Evolutionary conservation across 345 rosid species (phyloP).

Genomic region (Eucalyptus tenuipes): DNA sequence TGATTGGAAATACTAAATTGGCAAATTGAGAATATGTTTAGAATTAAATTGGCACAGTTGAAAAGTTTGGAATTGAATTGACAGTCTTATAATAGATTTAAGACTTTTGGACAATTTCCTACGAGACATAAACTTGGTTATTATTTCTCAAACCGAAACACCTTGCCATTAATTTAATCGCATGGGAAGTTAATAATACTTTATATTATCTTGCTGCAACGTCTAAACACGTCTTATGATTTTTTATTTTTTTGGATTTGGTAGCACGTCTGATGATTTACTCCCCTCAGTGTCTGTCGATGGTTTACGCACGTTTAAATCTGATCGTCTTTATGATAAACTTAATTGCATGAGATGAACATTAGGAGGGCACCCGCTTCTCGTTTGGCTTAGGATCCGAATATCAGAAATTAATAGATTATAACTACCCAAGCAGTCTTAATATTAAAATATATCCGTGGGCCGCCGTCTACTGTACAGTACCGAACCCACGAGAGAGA

Average conservation of each 20-base stretch:
- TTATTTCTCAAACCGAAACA: too few relatives aligned
- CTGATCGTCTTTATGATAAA: background rate
- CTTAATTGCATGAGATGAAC: background rate
- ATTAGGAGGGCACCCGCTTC: background rate
- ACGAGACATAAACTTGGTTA: too few relatives aligned
- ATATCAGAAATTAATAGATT: background rate
- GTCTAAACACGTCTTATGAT: background rate
- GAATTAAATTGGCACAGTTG: accelerated
- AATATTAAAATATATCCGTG: background rate
- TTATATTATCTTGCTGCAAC: background rate
- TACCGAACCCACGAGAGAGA: background rate
- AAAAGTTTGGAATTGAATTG: too few relatives aligned
- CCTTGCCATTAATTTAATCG: background rate
- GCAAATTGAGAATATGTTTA: background rate
- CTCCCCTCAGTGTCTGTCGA: background rate
- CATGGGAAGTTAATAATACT: background rate
- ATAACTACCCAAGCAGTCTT: background rate
- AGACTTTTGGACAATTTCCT: too few relatives aligned
- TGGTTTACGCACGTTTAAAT: background rate
- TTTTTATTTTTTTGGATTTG: too few relatives aligned
- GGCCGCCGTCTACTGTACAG: background rate
- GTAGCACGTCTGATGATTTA: background rate
- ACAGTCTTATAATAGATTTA: too few relatives aligned
- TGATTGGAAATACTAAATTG: background rate
- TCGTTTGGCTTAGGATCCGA: background rate